Evolutionary conservation across 2,329 filamentous ascomycete species (phyloP), one percentile per base, ranked within the genome.

Genomic region (Botrytis medusae): DNA sequence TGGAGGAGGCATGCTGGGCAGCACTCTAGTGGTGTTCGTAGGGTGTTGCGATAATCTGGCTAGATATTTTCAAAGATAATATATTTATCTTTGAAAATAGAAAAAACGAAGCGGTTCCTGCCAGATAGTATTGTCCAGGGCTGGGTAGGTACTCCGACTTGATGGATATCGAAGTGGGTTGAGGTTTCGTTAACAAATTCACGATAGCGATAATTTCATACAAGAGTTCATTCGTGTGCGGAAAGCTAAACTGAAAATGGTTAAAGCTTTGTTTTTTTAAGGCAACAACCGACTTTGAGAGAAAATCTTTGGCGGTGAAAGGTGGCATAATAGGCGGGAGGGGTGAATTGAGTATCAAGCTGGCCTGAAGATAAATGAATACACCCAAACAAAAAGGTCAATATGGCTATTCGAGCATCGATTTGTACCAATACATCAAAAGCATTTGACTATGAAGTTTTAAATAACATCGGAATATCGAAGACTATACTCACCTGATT

Each of bases 1-100:
- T 40, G 80, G 95, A 83, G 96, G 96, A 87, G 96, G 94, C 96
- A 81, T 81, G 73, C 65, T 80, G 76, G 77, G 75, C 75, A 77
- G 72, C 60, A 73, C 75, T 76, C 75, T 75, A 25, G 32, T 18
- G 29, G 9, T 68, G 57, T 72, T 40, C n/a, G 25, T 57, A 59
- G 20, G 46, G 57, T 46, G 46, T 29, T 46, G 44, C 32, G 72
- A 72, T 72, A 48, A 32, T 37, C 18, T 29, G 37, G 48, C 57
- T 57, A 37, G 59, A 37, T 42, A 65, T n/a, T 34, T 67, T 57
- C 60, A 67, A 72, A 72, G 61, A 72, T 7, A 67, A 71, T n/a
- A 40, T n/a, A n/a, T 54, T 48, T 59, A 65, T 65, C 70, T 72
- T 72, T 67, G 70, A 20, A n/a, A 51, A n/a, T 16, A 62, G 22